Base-by-base conservation (phyloP, 345 rosid genomes). In the Arabidopsis thaliana region DNA sequence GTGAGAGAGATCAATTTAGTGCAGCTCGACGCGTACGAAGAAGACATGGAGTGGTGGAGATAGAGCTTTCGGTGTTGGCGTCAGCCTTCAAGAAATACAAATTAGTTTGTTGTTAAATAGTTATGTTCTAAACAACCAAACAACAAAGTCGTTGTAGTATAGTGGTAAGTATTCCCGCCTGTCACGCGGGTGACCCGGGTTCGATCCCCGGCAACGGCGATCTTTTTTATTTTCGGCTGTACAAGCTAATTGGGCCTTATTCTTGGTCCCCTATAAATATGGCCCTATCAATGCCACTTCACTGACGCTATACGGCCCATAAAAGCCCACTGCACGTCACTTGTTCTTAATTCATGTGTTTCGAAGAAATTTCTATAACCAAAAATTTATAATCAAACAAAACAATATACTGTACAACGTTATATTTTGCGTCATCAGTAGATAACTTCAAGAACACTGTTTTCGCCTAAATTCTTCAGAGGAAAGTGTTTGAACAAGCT, bases 131-230 rank as follows among this genome's bases (percentile, higher is more conserved):
- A 3, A 0, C 0, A 1, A 3, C 0, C 4, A 0, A 6, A 12
- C 66, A 77, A 55, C 8, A n/a, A 57, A 0, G 93, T 90, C 91
- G 98, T 93, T 87, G 97, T 91, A 89, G 96, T 93, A 91, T 88
- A 85, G 98, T 87, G 96, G 96, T 89, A 1, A 87, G 96, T 86
- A 88, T 89, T 83, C 87, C 91, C 87, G 93, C 88, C 97, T 88
- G 95, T 91, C 98, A 94, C 95, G 89, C 88, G 88, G 94, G 94
- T 52, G 93, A 87, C 98, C 95, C 91, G 95, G 85, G 93, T 88
- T 91, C 97, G 96, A 89, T 88, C 86, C 87, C 91, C 93, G 90
- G 94, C 91, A 87, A 82, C 87, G 93, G 94, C 86, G 96, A 0
- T 0, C 0, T 3, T 51, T 45, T 24, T 24, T 8, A 1, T 8